phyloP scores from a whole-genome alignment of 768 basidiomycete genomes.

The Chalciporus sphaerocephalus region DNA sequence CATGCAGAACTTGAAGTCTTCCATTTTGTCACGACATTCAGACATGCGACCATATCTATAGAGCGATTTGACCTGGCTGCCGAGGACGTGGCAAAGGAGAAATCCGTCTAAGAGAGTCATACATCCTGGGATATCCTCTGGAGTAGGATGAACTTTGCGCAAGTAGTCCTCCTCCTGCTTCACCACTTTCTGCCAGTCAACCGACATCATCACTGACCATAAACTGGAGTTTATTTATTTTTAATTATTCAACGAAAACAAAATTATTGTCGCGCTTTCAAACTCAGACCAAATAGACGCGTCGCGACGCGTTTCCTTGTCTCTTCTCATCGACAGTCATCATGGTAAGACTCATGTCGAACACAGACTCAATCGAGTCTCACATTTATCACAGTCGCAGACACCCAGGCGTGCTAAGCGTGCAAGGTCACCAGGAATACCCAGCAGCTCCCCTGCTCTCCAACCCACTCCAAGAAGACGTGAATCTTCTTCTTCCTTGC shows the following conservation, averaged over 20 bases:
- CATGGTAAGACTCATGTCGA: slow-evolving; percentile 36
- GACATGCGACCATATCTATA: slow-evolving; percentile 80
- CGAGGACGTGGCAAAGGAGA: slow-evolving; percentile 66
- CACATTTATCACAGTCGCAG: slow-evolving; percentile 26
- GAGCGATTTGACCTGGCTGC: slow-evolving; percentile 75
- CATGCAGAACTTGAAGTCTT: slow-evolving; percentile 95
- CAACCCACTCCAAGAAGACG: slow-evolving; percentile 45
- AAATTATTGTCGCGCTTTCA: slow-evolving; percentile 33
- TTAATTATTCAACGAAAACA: slow-evolving; percentile 4
- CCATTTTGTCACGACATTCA: slow-evolving; percentile 71
- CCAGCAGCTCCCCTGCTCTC: slow-evolving; percentile 44
- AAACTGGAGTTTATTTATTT: not conserved
- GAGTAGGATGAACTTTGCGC: slow-evolving; percentile 61
- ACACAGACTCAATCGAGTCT: not conserved
- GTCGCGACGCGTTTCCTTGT: slow-evolving; percentile 43
- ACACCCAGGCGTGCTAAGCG: slow-evolving; percentile 60
- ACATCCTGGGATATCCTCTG: slow-evolving; percentile 80
- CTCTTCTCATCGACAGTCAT: slow-evolving; percentile 14
- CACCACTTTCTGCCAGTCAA: slow-evolving; percentile 52
- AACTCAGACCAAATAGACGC: slow-evolving; percentile 41
- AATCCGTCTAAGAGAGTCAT: slow-evolving; percentile 71
- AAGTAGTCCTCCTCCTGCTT: slow-evolving; percentile 69
- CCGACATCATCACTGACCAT: slow-evolving; percentile 33
- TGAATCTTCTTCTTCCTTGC: slow-evolving; percentile 70
- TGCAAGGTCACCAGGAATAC: slow-evolving; percentile 51